These are phyloP conservation scores for Alternaria infectoria DNA, from an alignment of 2,329 filamentous ascomycete species.

Conservation along the genomic window DNA sequence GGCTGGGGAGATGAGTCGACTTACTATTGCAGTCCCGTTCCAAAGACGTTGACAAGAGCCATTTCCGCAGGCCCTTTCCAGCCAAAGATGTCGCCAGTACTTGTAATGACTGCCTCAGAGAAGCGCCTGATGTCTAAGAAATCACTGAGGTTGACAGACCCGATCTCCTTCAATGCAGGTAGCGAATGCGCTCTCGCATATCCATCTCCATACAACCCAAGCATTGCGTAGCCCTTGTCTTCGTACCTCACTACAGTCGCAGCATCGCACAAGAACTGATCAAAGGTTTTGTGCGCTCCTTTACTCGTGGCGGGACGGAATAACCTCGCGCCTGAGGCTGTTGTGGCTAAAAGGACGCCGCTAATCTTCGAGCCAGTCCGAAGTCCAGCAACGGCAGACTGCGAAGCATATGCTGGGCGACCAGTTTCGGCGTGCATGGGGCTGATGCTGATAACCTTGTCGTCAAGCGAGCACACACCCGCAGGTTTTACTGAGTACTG, in stretches of 20 bases:
- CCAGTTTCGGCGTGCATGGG: slow-evolving; percentile 83
- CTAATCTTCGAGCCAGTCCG: slow-evolving; percentile 75
- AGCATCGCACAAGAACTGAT: slow-evolving; percentile 80
- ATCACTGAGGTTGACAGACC: slow-evolving; percentile 65
- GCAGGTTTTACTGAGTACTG: slow-evolving; percentile 75
- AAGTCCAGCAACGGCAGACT: slow-evolving; percentile 75
- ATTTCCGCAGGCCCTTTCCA: slow-evolving; percentile 91
- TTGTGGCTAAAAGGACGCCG: slow-evolving; percentile 81
- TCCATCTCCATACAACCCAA: slow-evolving; percentile 85
- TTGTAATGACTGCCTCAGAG: slow-evolving; percentile 71
- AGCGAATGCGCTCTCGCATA: slow-evolving; percentile 81
- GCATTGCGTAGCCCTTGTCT: slow-evolving; percentile 76
- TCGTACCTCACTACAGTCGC: slow-evolving; percentile 79
- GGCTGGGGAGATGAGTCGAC: slow-evolving; percentile 36
- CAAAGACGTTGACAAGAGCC: slow-evolving; percentile 83
- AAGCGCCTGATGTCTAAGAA: slow-evolving; percentile 78
- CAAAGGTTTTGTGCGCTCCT: slow-evolving; percentile 90
- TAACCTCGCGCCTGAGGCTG: slow-evolving; percentile 75
- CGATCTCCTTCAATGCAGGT: slow-evolving; percentile 87
- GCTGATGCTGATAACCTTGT: slow-evolving; percentile 73
- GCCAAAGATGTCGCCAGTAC: slow-evolving; percentile 80
- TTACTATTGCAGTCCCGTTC: slow-evolving; percentile 69
- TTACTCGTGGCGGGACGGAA: slow-evolving; percentile 86
- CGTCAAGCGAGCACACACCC: slow-evolving; percentile 71
- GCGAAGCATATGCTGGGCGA: slow-evolving; percentile 75